A percentile compares a stretch with the other conserved stretches of the same genome.
These are phyloP conservation scores for Yarrowia sp. DNA, from an alignment of 805 yeast genomes.

Conservation along the genomic window DNA sequence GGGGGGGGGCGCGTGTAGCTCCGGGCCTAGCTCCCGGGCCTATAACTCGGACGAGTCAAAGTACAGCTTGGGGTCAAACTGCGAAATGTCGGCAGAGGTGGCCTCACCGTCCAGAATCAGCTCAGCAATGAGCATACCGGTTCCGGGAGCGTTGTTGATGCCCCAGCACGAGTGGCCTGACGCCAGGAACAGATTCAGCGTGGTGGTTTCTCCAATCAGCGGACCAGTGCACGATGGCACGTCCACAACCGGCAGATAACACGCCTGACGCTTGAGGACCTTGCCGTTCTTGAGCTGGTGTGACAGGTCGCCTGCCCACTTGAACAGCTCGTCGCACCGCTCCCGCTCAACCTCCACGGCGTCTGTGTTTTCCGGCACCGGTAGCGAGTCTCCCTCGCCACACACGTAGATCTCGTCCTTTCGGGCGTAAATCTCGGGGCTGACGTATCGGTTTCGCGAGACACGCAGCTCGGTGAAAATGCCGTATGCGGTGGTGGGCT, in stretches of 20 bases:
- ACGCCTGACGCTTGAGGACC: constrained; percentile 82
- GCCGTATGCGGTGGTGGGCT: constrained; percentile 87
- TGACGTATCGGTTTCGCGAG: constrained; percentile 55
- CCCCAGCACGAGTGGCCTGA: constrained; percentile 99
- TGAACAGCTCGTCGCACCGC: constrained; percentile 83
- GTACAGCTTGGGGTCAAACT: constrained; percentile 80
- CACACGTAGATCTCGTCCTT: constrained; percentile 95
- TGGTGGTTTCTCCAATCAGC: constrained; percentile 88
- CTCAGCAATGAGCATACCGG: constrained; percentile 92
- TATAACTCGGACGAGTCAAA: constrained; percentile 48
- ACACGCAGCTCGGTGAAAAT: constrained; percentile 86
- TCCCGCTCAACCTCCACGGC: constrained; percentile 85
- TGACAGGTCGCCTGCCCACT: constrained; percentile 73
- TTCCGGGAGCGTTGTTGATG: constrained; percentile 94
- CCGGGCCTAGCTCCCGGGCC: neutral
- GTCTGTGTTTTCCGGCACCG: constrained; percentile 90
- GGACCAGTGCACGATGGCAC: constrained; percentile 94
- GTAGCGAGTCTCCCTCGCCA: constrained; percentile 93
- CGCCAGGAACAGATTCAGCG: constrained; percentile 71
- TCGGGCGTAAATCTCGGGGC: constrained; percentile 94
- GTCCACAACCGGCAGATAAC: constrained; percentile 91
- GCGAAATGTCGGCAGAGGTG: constrained; percentile 70
- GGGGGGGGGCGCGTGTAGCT: neutral
- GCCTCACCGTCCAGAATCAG: constrained; percentile 79
- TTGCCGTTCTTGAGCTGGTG: constrained; percentile 69